A percentile compares a stretch with the other conserved stretches of the same genome.
Conservation (phyloP, 2,329 filamentous ascomycete genomes). For the Ophiobolus disseminans region DNA sequence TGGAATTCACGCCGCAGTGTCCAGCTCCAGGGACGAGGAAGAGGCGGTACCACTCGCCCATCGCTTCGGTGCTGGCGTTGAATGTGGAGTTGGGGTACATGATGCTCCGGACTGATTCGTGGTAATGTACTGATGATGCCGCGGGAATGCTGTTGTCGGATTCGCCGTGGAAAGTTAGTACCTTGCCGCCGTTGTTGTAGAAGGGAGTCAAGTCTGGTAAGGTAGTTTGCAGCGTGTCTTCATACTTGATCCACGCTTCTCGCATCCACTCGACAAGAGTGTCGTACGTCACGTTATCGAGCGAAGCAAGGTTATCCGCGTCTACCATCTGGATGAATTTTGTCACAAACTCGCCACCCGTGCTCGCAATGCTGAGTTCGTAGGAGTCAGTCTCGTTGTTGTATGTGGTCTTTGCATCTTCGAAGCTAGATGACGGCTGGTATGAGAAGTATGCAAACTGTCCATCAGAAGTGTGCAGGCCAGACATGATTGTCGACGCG, state of each 20-base stretch:
- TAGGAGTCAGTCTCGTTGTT: conserved; percentile 42
- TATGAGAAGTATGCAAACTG: conserved; percentile 53
- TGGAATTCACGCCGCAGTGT: conserved; percentile 53
- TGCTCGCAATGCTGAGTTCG: conserved; percentile 41
- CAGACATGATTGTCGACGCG: conserved; percentile 31
- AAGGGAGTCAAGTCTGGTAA: conserved; percentile 61
- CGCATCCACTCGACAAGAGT: conserved; percentile 64
- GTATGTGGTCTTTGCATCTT: conserved; percentile 48
- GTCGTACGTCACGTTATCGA: conserved; percentile 60
- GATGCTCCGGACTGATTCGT: conserved; percentile 59
- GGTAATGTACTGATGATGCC: conserved; percentile 63
- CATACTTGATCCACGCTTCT: conserved; percentile 57
- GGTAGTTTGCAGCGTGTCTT: conserved; percentile 62
- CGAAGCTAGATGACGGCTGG: conserved; percentile 39
- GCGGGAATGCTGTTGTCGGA: conserved; percentile 61
- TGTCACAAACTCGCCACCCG: conserved; percentile 53
- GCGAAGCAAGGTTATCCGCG: conserved; percentile 27
- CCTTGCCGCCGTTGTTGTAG: conserved; percentile 59
- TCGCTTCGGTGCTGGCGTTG: conserved; percentile 49
- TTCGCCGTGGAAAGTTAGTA: conserved; percentile 67
- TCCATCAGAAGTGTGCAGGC: conserved; percentile 49
- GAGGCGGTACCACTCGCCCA: conserved; percentile 63
- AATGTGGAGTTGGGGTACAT: conserved; percentile 56
- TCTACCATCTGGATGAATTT: conserved; percentile 51
- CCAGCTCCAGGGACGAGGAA: conserved; percentile 62